Conservation (phyloP, 139 green algal genomes). For the Picochlorum sp. region DNA sequence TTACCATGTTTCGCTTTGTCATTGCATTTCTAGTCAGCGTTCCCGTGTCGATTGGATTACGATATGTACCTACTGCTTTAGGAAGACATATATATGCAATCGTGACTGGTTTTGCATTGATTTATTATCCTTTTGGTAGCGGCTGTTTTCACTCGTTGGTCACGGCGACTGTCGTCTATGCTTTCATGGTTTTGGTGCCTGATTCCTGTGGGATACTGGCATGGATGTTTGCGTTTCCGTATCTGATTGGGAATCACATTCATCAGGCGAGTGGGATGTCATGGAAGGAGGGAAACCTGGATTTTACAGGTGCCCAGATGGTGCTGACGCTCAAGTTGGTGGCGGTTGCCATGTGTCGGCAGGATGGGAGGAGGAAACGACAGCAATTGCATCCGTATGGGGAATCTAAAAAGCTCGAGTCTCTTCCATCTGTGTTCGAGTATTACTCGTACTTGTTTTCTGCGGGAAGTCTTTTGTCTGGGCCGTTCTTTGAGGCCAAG, state of each 20-base stretch:
- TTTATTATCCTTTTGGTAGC: slow-evolving; percentile 75
- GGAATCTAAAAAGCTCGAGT: slow-evolving; percentile 19
- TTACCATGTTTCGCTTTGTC: slow-evolving; percentile 45
- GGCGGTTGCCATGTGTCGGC: slow-evolving; percentile 40
- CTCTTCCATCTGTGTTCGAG: slow-evolving; percentile 50
- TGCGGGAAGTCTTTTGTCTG: slow-evolving; percentile 72
- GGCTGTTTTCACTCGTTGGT: slow-evolving; percentile 45
- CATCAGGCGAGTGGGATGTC: slow-evolving; percentile 52
- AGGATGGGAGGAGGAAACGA: slow-evolving; percentile 2
- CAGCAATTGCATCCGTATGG: slow-evolving; percentile 8
- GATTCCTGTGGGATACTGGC: slow-evolving; percentile 40
- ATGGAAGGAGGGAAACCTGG: slow-evolving; percentile 70
- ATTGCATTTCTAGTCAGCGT: slow-evolving; percentile 42
- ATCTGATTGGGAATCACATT: slow-evolving; percentile 72
- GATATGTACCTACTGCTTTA: slow-evolving; percentile 30
- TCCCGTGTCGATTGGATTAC: slow-evolving; percentile 20
- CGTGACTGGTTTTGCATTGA: slow-evolving; percentile 45
- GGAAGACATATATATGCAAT: slow-evolving; percentile 55
- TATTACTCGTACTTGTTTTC: slow-evolving; percentile 66
- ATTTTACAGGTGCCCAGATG: slow-evolving; percentile 77
- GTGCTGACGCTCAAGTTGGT: slow-evolving; percentile 80
- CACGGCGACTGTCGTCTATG: slow-evolving; percentile 44
- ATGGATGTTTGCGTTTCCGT: slow-evolving; percentile 66
- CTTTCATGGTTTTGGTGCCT: slow-evolving; percentile 47
- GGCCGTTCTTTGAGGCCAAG: slow-evolving; percentile 66